These are phyloP conservation scores for Friedmanniomyces simplex DNA, from an alignment of 495 filamentous ascomycete species.

Conservation along the genomic window DNA sequence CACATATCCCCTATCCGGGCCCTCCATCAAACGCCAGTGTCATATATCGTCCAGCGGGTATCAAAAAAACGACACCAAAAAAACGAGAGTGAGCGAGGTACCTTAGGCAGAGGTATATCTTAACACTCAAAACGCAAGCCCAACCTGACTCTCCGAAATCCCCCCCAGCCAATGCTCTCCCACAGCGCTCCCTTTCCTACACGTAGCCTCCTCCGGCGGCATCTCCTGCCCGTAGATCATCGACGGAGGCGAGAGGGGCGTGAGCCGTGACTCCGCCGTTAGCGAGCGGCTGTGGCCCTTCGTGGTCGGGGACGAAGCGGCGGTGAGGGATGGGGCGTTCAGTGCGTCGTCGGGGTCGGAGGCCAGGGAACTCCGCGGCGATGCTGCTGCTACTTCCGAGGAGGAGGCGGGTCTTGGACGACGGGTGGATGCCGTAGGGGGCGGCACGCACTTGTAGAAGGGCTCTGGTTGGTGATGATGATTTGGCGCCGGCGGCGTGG, in stretches of 20 bases:
- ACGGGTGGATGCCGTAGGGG: neutral
- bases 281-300: slow-evolving; percentile 15
- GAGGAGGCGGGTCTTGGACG: neutral
- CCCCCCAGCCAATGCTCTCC: slow-evolving; percentile 3
- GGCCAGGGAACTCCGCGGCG: neutral
- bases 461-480: neutral
- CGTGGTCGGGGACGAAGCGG: slow-evolving; percentile 11
- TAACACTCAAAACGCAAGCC: slow-evolving; percentile 5
- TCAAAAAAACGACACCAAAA: neutral
- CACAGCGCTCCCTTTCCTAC: neutral
- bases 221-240: slow-evolving; percentile 1
- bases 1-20: neutral
- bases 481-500: too few species aligned
- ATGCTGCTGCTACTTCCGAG: neutral
- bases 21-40: neutral
- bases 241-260: slow-evolving; percentile 7
- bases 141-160: slow-evolving; percentile 7
- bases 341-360: neutral
- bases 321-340: slow-evolving; percentile 12
- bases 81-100: too few species aligned
- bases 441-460: slow-evolving; percentile 14
- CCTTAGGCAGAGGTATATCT: too few species aligned
- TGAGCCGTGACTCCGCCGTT: slow-evolving; percentile 14
- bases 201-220: too few species aligned
- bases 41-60: slow-evolving; percentile 6